Base-by-base conservation (phyloP, 1,139 yeast genomes). In the Meyerozyma carpophila region DNA sequence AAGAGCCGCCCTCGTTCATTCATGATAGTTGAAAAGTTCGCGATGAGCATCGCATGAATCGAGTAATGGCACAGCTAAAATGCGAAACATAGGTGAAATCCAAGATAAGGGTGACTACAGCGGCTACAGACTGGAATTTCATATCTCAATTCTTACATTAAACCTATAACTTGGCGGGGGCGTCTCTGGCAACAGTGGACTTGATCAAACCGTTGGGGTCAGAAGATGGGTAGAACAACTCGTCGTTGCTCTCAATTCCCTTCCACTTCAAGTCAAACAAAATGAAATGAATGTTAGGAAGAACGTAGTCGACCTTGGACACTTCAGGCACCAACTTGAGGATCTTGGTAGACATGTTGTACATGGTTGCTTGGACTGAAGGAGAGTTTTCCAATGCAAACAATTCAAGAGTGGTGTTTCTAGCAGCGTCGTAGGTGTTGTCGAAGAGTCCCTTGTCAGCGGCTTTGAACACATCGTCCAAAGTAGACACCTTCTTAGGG, bases 281-380 rank as follows among this genome's bases (percentile, higher is more conserved):
- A 58, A 90, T 78, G 70, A 84, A 90, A 65, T 90, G 97, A 68
- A 87, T 90, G 76, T 90, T 90, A 58, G 97, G 97, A 59, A 90
- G 77, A 37, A 77, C 68, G 64, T 87, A 90, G 44, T 82, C 66
- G 37, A 89, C 96, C 40, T 73, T 72, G 47, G 71, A 77, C 44
- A 90, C 72, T 49, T 73, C 73, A 6, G 81, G 73, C 46, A 79
- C 83, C 42, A 58, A 61, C 43, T 69, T 73, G 59, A 90, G 76
- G 52, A 90, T 88, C 51, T 80, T 81, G 49, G 79, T 74, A 36
- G 88, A 76, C 93, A 90, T 90, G 73, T 89, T 87, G 75, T 81
- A 90, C 96, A 89, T 89, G 49, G 96, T 90, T 37, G 95, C 96
- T 70, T 90, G 97, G 41, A 90, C 97, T 14, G 95, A 84, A 16